phyloP scores from a whole-genome alignment of 2,329 filamentous ascomycete genomes.

The Fusarium caatingaense region DNA sequence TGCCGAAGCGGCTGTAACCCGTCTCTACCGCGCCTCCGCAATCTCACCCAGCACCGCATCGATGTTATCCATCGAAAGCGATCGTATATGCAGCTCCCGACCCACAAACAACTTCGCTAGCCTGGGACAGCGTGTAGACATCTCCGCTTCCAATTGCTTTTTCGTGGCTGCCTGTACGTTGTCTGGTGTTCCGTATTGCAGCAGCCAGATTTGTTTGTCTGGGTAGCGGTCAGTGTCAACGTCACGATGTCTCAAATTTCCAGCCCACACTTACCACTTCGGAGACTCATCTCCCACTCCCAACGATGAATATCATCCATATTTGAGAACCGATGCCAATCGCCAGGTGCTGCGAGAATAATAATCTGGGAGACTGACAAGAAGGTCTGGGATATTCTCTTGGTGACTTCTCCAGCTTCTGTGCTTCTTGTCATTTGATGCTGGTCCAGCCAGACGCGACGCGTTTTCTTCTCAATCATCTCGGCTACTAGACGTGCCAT shows the following conservation, averaged over 20 bases:
- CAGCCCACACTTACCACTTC: not conserved
- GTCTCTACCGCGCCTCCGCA: constrained; percentile 1
- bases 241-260: fast-evolving
- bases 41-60: constrained; percentile 20
- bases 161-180: not conserved
- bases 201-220: constrained; percentile 27
- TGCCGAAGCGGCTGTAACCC: not conserved
- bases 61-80: constrained; percentile 20
- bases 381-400: constrained; percentile 10
- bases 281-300: constrained; percentile 29
- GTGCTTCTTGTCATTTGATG: constrained; percentile 15
- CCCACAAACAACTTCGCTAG: constrained; percentile 8
- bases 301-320: constrained; percentile 25
- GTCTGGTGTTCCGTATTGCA: constrained; percentile 15
- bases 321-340: constrained; percentile 13
- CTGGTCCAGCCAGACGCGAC: constrained; percentile 23
- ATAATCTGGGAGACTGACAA: constrained; percentile 8
- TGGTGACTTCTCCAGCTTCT: not conserved
- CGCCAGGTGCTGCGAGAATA: not conserved
- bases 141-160: not conserved
- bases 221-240: not conserved
- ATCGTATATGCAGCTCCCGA: constrained; percentile 13
- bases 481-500: constrained; percentile 21
- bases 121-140: constrained; percentile 1
- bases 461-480: constrained; percentile 16